Conservation (phyloP, 805 yeast genomes). For the Isabelozyma pseudorhagii region DNA sequence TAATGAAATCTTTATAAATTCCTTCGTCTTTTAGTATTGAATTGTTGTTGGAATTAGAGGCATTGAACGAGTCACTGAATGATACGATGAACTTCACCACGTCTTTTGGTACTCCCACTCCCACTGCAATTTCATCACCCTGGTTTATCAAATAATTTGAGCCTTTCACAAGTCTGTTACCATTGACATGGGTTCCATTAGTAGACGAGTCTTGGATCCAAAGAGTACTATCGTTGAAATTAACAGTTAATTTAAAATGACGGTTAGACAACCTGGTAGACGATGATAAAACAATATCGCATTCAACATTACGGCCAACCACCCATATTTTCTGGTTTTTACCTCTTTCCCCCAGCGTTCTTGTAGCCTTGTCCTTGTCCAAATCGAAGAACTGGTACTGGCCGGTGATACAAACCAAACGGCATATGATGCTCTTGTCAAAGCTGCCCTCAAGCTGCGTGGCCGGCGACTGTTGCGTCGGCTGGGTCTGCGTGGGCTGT, state of each 20-base stretch:
- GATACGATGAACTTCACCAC: conserved; percentile 51
- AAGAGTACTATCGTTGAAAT: conserved; percentile 49
- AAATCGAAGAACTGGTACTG: conserved; percentile 49
- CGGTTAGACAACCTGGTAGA: conserved; percentile 66
- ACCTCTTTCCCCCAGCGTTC: conserved; percentile 8
- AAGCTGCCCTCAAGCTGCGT: conserved; percentile 19
- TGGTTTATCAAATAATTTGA: conserved; percentile 79
- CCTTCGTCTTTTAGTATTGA: conserved; percentile 46
- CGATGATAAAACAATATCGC: conserved; percentile 61
- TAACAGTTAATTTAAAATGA: conserved; percentile 72
- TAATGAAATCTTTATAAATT: conserved; percentile 66
- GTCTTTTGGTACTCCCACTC: conserved; percentile 78
- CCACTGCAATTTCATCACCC: conserved; percentile 92
- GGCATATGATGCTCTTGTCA: conserved; percentile 40
- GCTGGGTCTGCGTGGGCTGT: conserved; percentile 33
- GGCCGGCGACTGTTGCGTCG: conserved; percentile 36
- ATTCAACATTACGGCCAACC: conserved; percentile 69
- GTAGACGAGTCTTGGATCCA: conserved; percentile 79
- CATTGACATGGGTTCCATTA: conserved; percentile 89
- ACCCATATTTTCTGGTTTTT: conserved; percentile 49
- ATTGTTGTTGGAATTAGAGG: conserved; percentile 19
- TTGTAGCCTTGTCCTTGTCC: conserved; percentile 20
- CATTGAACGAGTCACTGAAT: conserved; percentile 41
- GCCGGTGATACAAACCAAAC: conserved; percentile 60
- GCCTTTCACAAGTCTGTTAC: conserved; percentile 66